A percentile compares a stretch with the other conserved stretches of the same genome.
phyloP scores from a whole-genome alignment of 495 filamentous ascomycete species.

The Neurospora cerealis region DNA sequence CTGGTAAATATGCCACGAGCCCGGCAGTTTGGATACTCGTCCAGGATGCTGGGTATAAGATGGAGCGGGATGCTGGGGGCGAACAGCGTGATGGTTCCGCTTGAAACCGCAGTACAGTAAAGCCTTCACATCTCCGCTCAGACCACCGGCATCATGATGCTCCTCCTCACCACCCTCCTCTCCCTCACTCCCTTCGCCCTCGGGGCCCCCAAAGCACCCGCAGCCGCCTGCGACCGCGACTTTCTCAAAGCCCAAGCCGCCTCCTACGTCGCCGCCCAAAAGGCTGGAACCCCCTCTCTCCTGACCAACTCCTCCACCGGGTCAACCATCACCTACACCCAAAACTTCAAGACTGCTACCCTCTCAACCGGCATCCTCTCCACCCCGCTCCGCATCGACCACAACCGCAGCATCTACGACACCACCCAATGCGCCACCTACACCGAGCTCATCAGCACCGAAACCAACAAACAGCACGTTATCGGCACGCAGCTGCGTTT shows the following conservation, averaged over 20 bases:
- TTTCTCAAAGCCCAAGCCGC: conserved; percentile 11
- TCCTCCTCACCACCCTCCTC: not conserved
- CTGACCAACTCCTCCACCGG: conserved; percentile 9
- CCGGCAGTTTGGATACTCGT: not conserved
- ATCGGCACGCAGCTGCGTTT: conserved; percentile 38
- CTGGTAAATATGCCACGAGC: not conserved
- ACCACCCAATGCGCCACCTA: conserved; percentile 41
- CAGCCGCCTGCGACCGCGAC: conserved; percentile 9
- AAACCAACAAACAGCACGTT: conserved; percentile 35
- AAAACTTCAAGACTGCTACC: conserved; percentile 26
- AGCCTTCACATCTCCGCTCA: not conserved
- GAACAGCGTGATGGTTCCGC: not conserved
- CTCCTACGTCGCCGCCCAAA: conserved; percentile 35
- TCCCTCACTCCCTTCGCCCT: not conserved
- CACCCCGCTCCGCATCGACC: conserved; percentile 34
- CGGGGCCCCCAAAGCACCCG: not conserved
- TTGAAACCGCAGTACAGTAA: not conserved
- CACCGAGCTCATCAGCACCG: conserved; percentile 40
- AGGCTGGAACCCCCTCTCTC: conserved; percentile 24
- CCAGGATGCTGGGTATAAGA: not conserved
- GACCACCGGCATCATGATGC: not conserved
- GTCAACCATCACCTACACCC: conserved; percentile 12
- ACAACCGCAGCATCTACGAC: conserved; percentile 39
- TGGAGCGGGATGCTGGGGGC: not conserved
- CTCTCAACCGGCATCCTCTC: conserved; percentile 30